phyloP scores from a whole-genome alignment of 495 filamentous ascomycete genomes.

The Penicillium silybi region DNA sequence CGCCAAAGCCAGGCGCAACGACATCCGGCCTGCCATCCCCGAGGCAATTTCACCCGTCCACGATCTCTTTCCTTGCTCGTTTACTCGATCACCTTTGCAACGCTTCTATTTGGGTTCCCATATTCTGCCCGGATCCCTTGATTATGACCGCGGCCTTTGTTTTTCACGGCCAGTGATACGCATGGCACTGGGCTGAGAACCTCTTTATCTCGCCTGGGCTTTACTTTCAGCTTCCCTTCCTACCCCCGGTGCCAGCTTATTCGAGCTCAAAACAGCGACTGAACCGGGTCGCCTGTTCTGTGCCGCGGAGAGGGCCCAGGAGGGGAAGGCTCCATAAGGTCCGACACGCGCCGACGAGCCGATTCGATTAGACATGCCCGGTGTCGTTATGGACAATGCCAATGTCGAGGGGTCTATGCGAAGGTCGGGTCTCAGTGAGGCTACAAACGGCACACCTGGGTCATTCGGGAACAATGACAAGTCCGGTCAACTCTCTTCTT shows the following conservation, averaged over 20 bases:
- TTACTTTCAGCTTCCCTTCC: constrained; percentile 29
- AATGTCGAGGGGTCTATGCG: constrained; percentile 28
- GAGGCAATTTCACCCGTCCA: background rate
- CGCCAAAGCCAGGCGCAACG: background rate
- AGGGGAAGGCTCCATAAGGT: constrained; percentile 25
- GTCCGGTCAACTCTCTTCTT: constrained; percentile 6
- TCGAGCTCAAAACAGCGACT: constrained; percentile 14
- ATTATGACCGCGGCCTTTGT: constrained; percentile 25
- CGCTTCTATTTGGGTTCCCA: background rate
- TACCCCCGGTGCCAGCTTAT: constrained; percentile 21
- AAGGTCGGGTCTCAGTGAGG: constrained; percentile 20
- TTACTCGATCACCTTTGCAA: background rate
- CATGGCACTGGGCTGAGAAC: constrained; percentile 30
- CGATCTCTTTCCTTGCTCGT: background rate
- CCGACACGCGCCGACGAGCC: constrained; percentile 2
- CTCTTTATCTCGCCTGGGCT: constrained; percentile 7
- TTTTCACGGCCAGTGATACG: constrained; percentile 22
- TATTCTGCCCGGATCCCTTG: constrained; percentile 12
- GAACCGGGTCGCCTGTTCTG: constrained; percentile 21
- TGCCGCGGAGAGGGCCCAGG: constrained; percentile 31
- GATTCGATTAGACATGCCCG: constrained; percentile 38
- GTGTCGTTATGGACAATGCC: constrained; percentile 44
- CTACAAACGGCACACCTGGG: constrained; percentile 22
- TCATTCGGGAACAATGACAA: constrained; percentile 12
- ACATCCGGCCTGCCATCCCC: background rate